Evolutionary conservation across 2,329 filamentous ascomycete species (phyloP).

Genomic region (Fusarium sp.): DNA sequence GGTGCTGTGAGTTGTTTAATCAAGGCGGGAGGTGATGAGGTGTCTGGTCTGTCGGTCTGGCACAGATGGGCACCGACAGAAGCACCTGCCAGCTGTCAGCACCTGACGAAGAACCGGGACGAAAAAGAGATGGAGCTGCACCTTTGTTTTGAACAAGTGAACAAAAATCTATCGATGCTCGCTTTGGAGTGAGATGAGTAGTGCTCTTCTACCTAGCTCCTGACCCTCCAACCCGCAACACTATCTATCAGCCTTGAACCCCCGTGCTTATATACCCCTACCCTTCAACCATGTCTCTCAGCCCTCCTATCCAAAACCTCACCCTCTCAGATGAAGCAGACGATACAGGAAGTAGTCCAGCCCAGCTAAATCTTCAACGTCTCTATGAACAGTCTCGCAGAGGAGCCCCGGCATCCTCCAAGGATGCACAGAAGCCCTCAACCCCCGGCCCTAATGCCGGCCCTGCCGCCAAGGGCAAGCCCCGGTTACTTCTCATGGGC

Average conservation of each 20-base stretch:
- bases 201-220: neutral
- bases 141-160: neutral
- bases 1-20: neutral
- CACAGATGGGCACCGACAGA: constrained; percentile 25
- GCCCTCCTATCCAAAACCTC: constrained; percentile 46
- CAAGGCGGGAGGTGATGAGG: neutral
- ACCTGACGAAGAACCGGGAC: constrained; percentile 5
- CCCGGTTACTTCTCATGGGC: constrained; percentile 92
- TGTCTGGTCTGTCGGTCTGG: constrained; percentile 23
- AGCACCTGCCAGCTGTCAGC: constrained; percentile 24
- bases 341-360: constrained; percentile 62
- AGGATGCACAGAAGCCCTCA: constrained; percentile 59
- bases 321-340: constrained; percentile 44
- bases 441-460: constrained; percentile 57
- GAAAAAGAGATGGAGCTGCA: constrained; percentile 2
- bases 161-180: constrained; percentile 8
- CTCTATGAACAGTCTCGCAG: constrained; percentile 71
- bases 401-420: constrained; percentile 62
- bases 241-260: constrained; percentile 6
- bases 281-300: constrained; percentile 49
- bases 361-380: constrained; percentile 73
- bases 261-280: neutral
- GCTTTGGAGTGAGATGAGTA: constrained; percentile 38
- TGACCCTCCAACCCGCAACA: constrained; percentile 16
- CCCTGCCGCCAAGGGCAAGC: constrained; percentile 74